Percentiles rank a stretch among this genome's conserved stretches.
These are phyloP conservation scores for Fusarium abutilonis DNA, from an alignment of 2,329 filamentous ascomycete species.

Conservation along the genomic window DNA sequence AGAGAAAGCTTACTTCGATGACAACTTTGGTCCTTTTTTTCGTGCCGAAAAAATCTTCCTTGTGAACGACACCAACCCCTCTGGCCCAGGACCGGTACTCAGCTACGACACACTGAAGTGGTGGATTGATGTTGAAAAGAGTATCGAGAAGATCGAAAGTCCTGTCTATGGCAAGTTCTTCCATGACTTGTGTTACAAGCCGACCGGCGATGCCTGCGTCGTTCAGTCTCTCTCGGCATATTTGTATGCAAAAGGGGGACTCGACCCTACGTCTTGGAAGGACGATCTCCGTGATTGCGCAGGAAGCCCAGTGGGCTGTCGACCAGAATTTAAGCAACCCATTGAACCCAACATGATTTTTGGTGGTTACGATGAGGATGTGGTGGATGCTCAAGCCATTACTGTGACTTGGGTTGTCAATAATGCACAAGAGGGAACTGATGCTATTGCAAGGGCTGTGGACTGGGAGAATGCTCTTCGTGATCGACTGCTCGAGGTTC, in stretches of 20 bases:
- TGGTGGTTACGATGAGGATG: constrained; percentile 77
- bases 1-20: constrained; percentile 94
- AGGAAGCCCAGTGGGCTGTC: constrained; percentile 81
- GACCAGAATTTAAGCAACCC: constrained; percentile 89
- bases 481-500: constrained; percentile 76
- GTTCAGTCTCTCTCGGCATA: constrained; percentile 93
- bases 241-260: constrained; percentile 70
- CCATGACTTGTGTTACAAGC: constrained; percentile 92
- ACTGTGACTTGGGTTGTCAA: constrained; percentile 95
- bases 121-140: constrained; percentile 92
- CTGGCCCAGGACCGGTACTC: constrained; percentile 77
- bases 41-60: constrained; percentile 92
- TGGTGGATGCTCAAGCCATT: constrained; percentile 79
- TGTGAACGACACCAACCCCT: constrained; percentile 80
- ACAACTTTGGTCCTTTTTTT: constrained; percentile 94
- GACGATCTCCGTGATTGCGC: constrained; percentile 77
- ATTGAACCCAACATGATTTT: constrained; percentile 86
- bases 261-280: constrained; percentile 69
- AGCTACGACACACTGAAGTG: constrained; percentile 88
- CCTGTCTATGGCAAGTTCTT: constrained; percentile 73
- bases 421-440: constrained; percentile 80
- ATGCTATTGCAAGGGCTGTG: constrained; percentile 76
- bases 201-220: constrained; percentile 87
- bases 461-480: constrained; percentile 89
- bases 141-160: constrained; percentile 77